Conservation (phyloP, 805 yeast species). For the Monosporozyma yasuniensis region DNA sequence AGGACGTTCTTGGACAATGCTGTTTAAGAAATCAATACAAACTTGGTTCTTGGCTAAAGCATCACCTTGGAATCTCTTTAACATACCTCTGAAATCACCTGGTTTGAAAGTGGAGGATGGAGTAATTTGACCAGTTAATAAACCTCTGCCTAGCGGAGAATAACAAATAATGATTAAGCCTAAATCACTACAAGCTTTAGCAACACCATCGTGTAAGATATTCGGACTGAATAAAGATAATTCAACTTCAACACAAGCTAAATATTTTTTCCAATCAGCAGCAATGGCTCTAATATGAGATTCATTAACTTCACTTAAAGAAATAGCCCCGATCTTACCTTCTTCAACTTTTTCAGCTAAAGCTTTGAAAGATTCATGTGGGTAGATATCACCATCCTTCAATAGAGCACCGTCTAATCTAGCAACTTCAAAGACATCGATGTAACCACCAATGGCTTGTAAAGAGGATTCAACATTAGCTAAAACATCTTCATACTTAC, state of each 20-base stretch:
- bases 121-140: constrained; percentile 55
- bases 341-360: constrained; percentile 50
- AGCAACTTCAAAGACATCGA: constrained; percentile 63
- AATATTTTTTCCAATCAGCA: constrained; percentile 39
- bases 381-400: constrained; percentile 21
- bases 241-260: constrained; percentile 70
- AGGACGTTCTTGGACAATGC: constrained; percentile 38
- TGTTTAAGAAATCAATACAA: constrained; percentile 41
- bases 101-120: constrained; percentile 36
- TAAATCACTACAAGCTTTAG: constrained; percentile 46
- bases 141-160: constrained; percentile 77
- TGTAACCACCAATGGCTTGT: constrained; percentile 36
- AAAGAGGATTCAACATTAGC: constrained; percentile 40
- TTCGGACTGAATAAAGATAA: constrained; percentile 63
- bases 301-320: constrained; percentile 65
- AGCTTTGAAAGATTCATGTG: constrained; percentile 48
- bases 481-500: constrained; percentile 39
- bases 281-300: constrained; percentile 52
- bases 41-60: constrained; percentile 44
- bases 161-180: constrained; percentile 66
- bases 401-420: constrained; percentile 45
- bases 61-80: constrained; percentile 55
- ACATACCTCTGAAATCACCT: constrained; percentile 43
- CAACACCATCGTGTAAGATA: constrained; percentile 52
- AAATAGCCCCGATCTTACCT: constrained; percentile 61